Base-by-base conservation (phyloP, 306 rosid genomes). In the Delonix regia region DNA sequence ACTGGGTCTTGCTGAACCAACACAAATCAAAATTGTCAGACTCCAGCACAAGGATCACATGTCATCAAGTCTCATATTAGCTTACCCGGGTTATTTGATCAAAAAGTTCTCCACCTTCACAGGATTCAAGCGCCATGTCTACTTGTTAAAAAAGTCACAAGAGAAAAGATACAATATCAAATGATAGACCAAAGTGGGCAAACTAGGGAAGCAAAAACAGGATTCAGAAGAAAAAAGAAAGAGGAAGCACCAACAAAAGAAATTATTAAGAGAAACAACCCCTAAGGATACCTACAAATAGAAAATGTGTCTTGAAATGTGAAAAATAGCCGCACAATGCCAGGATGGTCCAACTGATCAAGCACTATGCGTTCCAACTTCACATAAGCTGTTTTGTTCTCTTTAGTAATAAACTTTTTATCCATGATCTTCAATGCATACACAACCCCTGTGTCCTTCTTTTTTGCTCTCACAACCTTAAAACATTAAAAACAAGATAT, bases 31-130 rank as follows among this genome's bases (percentile, higher is more conserved):
- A 42, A 52, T 28, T 74, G 41, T 33, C 36, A 55, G 49, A 75
- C 69, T 39, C 75, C 74, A 53, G 79, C 68, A 73, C 51, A 71
- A 61, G 25, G 81, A 72, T 45, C 33, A 60, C 28, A 75, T 55
- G 51, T 42, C 57, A 44, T 70, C 21, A 76, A 42, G 53, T 59
- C 24, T 59, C 53, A 45, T 21, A 53, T 59, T 74, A 77, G 83
- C 98, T 89, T 88, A 96, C 99, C 96, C 98, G 92, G 80, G 90
- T 90, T 85, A 96, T 96, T 86, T 93, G 99, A 83, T 96, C 99
- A 87, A 96, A 96, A 79, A 96, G 99, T 65, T 96, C 99, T 82
- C 99, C 99, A 44, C 99, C 99, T 89, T 96, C 99, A 79, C 99
- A 96, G 78, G 99, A 96, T 79, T 96, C 99, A 80, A 96, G 94